Conservation (phyloP, 2,329 filamentous ascomycete genomes). For the Aspergillus chevalieri region DNA sequence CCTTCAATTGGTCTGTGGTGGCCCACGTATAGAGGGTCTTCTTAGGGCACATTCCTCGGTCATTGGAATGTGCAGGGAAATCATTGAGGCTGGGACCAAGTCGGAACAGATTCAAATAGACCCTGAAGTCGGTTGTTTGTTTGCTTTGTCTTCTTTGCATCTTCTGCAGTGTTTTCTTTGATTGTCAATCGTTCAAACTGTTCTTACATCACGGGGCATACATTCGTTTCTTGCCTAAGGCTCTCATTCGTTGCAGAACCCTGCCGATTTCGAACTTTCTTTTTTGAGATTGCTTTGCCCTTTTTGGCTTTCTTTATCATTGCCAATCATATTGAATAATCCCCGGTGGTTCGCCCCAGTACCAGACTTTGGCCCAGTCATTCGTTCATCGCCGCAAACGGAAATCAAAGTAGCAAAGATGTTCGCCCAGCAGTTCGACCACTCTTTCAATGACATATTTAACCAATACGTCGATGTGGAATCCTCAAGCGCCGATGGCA, state of each 20-base stretch:
- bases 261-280: constrained; percentile 16
- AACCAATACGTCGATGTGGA: constrained; percentile 58
- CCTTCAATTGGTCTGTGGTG: constrained; percentile 17
- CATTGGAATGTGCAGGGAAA: constrained; percentile 32
- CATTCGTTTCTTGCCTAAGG: constrained; percentile 19
- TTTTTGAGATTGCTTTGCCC: constrained; percentile 12
- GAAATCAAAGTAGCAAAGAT: constrained; percentile 49
- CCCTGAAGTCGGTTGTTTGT: constrained; percentile 35
- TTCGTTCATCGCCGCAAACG: constrained; percentile 30
- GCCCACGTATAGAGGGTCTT: constrained; percentile 10
- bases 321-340: constrained; percentile 26
- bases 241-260: constrained; percentile 10
- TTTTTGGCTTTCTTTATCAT: constrained; percentile 6
- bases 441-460: constrained; percentile 57
- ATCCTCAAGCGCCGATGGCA: constrained; percentile 43
- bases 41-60: constrained; percentile 27
- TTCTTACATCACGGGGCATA: constrained; percentile 8
- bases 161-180: constrained; percentile 34
- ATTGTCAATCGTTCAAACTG: constrained; percentile 34
- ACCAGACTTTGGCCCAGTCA: constrained; percentile 12
- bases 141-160: constrained; percentile 40
- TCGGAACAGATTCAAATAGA: constrained; percentile 34
- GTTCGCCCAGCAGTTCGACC: constrained; percentile 43
- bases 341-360: constrained; percentile 7
- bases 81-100: constrained; percentile 28